Base-by-base conservation (phyloP, 345 rosid species). In the Hibiscus syriacus region DNA sequence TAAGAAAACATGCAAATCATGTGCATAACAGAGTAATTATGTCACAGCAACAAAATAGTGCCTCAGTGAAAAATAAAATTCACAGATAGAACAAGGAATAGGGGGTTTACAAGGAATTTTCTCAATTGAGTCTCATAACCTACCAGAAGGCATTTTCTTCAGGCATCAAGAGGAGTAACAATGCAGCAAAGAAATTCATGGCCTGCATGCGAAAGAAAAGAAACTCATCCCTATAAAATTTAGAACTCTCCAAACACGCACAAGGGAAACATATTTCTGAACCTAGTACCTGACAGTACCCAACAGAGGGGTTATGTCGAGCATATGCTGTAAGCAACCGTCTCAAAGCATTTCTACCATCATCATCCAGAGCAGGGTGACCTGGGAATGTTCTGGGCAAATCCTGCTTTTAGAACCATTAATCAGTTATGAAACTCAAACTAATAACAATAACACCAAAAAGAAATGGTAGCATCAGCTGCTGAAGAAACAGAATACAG, bases 91-190 rank as follows among this genome's bases (percentile, higher is more conserved):
- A 16, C 6, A 6, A 22, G 23, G 45, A 48, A 17, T 17, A 46
- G 5, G 7, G 26, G 20, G 41, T 38, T 36, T 27, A 23, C 22
- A 48, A 52, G 20, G 32, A 26, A 19, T 10, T 13, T n/a, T 19
- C 62, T 16, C 25, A 50, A 46, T 26, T 25, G 70, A 76, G 64
- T 65, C 77, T 74, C 48, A 16, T 70, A 59, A 78, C 84, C 72
- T 85, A 93, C 99, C 99, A 95, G 79, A 95, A 95, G 61, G 99
- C 99, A 85, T 95, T 95, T 86, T 95, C 99, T 84, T 95, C 99
- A 0, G 99, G 96, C 99, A 95, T 95, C 81, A 95, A 83, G 79
- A 95, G 92, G 69, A 95, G 93, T 66, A 95, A 86, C 71, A 95
- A 81, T 22, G 98, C 99, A 74, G 98, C 98, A 79, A 95, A 95